Conservation (phyloP, 257 asterid genomes). For the Perilla frutescens region DNA sequence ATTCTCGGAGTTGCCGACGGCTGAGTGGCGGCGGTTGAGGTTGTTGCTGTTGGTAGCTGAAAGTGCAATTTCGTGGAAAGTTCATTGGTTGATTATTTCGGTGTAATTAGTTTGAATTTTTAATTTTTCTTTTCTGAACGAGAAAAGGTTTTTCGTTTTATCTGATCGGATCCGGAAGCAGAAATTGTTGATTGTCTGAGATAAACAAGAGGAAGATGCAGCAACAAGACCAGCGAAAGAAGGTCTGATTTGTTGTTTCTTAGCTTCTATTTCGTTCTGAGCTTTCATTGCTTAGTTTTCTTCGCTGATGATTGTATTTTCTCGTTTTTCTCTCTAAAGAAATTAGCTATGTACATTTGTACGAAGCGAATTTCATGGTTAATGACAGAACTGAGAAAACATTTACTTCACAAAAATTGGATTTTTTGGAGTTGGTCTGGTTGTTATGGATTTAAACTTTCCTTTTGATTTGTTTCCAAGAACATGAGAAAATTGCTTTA, state of each 20-base stretch:
- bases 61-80: conserved; percentile 2
- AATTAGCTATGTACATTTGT: not conserved
- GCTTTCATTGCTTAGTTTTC: conserved; percentile 11
- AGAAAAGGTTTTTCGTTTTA: conserved; percentile 9
- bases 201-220: conserved; percentile 48
- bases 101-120: conserved; percentile 13
- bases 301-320: not conserved
- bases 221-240: conserved; percentile 72
- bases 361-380: not conserved
- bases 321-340: no score
- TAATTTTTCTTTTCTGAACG: not conserved
- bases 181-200: conserved; percentile 9
- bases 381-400: not conserved
- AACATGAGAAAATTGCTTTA: not conserved
- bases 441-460: not conserved
- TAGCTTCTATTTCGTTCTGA: not conserved
- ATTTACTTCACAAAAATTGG: not conserved
- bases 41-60: conserved; percentile 24
- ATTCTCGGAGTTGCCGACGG: not conserved
- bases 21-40: conserved; percentile 22
- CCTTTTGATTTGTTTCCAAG: not conserved
- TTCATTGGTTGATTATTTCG: conserved; percentile 1
- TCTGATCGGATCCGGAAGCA: conserved; percentile 38
- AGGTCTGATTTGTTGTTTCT: conserved; percentile 45
- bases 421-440: not conserved